These are phyloP conservation scores for Globisporangium viniferum DNA, from an alignment of 352 stramenopile species.

Conservation along the genomic window DNA sequence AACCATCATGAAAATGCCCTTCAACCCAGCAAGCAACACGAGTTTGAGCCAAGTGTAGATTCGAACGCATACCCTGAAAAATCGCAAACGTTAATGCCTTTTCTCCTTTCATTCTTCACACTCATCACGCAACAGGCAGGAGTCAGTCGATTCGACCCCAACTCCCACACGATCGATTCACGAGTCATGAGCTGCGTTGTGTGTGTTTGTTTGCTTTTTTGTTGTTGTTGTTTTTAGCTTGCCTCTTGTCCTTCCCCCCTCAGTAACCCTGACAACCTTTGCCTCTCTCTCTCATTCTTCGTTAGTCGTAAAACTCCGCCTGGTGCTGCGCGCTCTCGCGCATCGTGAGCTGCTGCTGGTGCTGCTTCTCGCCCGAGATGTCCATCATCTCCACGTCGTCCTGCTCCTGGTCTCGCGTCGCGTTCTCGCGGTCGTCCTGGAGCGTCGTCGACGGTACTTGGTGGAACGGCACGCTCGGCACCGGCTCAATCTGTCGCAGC, in stretches of 20 bases:
- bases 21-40: too few species aligned
- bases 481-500: constrained; percentile 92
- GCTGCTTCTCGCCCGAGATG: constrained; percentile 57
- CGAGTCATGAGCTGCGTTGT: neutral
- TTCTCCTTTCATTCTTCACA: neutral
- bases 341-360: constrained; percentile 48
- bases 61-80: too few species aligned
- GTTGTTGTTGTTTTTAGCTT: neutral
- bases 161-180: neutral
- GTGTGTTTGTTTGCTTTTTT: neutral
- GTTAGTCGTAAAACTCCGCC: constrained; percentile 81
- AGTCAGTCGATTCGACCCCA: neutral
- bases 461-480: constrained; percentile 96
- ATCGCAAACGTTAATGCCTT: too few species aligned
- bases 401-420: constrained; percentile 51
- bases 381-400: constrained; percentile 68
- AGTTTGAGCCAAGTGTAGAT: too few species aligned
- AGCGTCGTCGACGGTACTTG: constrained; percentile 60
- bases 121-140: neutral
- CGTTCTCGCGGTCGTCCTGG: constrained; percentile 45
- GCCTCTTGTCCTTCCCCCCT: neutral
- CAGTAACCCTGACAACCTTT: neutral
- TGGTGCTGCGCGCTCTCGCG: constrained; percentile 53
- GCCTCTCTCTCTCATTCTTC: neutral
- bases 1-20: too few species aligned